Percentiles rank a stretch among this genome's conserved stretches.
These are phyloP conservation scores for Vigna nakashimae DNA, from an alignment of 306 rosid species.

Conservation along the genomic window DNA sequence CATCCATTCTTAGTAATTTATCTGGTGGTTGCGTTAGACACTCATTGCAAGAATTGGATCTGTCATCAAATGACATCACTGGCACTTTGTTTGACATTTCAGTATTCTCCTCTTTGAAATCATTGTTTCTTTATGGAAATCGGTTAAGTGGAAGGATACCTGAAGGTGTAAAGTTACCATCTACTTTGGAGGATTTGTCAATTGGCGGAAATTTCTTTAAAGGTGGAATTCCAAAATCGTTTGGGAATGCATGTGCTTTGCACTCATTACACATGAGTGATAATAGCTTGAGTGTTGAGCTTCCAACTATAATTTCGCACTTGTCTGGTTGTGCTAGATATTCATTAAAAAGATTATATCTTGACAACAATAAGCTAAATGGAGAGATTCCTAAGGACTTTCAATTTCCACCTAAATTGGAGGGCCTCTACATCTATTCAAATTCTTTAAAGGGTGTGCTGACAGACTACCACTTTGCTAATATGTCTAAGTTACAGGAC, in stretches of 20 bases:
- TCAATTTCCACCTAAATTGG: background rate
- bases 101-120: background rate
- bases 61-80: background rate
- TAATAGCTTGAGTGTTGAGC: no score
- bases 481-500: rapidly evolving
- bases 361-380: background rate
- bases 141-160: slow-evolving; percentile 8
- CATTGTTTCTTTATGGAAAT: background rate
- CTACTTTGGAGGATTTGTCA: background rate
- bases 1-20: slow-evolving; percentile 15
- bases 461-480: slow-evolving; percentile 18
- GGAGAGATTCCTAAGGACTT: background rate
- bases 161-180: background rate
- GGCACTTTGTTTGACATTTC: slow-evolving; percentile 33
- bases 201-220: background rate
- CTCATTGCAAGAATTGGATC: slow-evolving; percentile 21
- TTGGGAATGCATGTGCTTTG: background rate
- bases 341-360: background rate
- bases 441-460: slow-evolving; percentile 28
- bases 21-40: background rate
- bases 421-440: rapidly evolving
- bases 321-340: no score
- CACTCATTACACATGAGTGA: rapidly evolving
- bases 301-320: rapidly evolving
- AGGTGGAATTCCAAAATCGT: background rate